phyloP scores from a whole-genome alignment of 345 rosid genomes.

The Salix exigua region DNA sequence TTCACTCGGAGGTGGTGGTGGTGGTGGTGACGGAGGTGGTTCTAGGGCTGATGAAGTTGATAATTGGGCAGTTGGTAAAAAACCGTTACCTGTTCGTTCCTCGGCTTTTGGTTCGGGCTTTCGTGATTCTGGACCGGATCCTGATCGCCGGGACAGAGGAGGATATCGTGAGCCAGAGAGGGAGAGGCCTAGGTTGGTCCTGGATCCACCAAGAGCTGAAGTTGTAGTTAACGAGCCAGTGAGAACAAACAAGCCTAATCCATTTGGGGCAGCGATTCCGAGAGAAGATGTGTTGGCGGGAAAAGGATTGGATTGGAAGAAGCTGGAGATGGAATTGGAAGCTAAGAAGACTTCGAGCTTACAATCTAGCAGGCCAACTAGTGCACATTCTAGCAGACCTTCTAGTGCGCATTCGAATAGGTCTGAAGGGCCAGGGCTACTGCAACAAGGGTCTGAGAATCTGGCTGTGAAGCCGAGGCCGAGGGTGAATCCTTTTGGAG shows the following conservation, averaged over 20 bases:
- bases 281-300: conserved; percentile 90
- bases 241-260: conserved; percentile 65
- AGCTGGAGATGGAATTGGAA: conserved; percentile 70
- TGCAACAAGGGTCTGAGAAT: conserved; percentile 52
- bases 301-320: conserved; percentile 93
- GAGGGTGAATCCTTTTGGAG: conserved; percentile 91
- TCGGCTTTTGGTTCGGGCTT: conserved; percentile 65
- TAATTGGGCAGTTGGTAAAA: conserved; percentile 71
- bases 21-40: conserved; percentile 36
- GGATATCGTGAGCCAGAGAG: conserved; percentile 27
- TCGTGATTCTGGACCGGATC: conserved; percentile 50
- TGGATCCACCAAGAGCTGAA: conserved; percentile 62
- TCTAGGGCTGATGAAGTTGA: conserved; percentile 86
- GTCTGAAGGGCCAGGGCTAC: conserved; percentile 59
- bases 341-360: conserved; percentile 44
- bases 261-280: conserved; percentile 92
- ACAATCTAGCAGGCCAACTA: conserved; percentile 70
- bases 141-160: conserved; percentile 54
- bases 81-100: conserved; percentile 43
- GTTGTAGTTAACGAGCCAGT: conserved; percentile 35
- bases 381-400: conserved; percentile 90
- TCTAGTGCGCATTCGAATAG: conserved; percentile 78
- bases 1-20: conserved; percentile 42
- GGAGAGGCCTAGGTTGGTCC: conserved; percentile 65
- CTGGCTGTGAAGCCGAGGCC: conserved; percentile 59